Percentiles rank a stretch among this genome's conserved stretches.
These are phyloP conservation scores for Monosporascus sp. DNA, from an alignment of 2,329 filamentous ascomycete species.

Conservation along the genomic window DNA sequence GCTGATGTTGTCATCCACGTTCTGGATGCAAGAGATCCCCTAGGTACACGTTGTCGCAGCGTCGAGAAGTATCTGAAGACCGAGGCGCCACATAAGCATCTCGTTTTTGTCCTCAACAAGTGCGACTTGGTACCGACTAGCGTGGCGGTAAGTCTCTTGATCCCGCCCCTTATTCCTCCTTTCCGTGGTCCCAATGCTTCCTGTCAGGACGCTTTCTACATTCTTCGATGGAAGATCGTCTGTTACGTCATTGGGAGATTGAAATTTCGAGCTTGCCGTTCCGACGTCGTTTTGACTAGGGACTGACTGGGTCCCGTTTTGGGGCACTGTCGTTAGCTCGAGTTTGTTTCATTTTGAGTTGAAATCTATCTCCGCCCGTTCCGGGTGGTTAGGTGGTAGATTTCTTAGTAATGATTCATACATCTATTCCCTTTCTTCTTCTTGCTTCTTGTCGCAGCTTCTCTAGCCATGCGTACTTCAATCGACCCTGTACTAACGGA, in stretches of 20 bases:
- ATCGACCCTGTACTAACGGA: slow-evolving; percentile 20
- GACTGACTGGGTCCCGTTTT: slow-evolving; percentile 82
- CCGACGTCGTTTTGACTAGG: slow-evolving; percentile 56
- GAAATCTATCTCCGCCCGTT: slow-evolving; percentile 69
- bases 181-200: slow-evolving; percentile 54
- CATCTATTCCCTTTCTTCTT: slow-evolving; percentile 44
- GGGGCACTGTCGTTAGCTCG: slow-evolving; percentile 70
- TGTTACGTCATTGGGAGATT: slow-evolving; percentile 99
- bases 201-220: slow-evolving; percentile 82
- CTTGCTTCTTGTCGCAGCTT: slow-evolving; percentile 21
- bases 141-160: slow-evolving; percentile 71
- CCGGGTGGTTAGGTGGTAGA: slow-evolving; percentile 61
- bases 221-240: slow-evolving; percentile 70
- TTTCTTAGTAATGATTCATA: slow-evolving; percentile 99
- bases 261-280: slow-evolving; percentile 65
- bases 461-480: slow-evolving; percentile 11
- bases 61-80: slow-evolving; percentile 91
- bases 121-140: slow-evolving; percentile 87
- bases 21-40: slow-evolving; percentile 80
- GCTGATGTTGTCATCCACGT: slow-evolving; percentile 96
- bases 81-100: slow-evolving; percentile 93
- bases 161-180: slow-evolving; percentile 8
- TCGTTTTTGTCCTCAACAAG: slow-evolving; percentile 87
- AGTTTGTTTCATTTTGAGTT: slow-evolving; percentile 95
- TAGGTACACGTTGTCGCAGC: slow-evolving; percentile 83